phyloP scores from a whole-genome alignment of 2,329 filamentous ascomycete species.

The Fusarium floridanum region DNA sequence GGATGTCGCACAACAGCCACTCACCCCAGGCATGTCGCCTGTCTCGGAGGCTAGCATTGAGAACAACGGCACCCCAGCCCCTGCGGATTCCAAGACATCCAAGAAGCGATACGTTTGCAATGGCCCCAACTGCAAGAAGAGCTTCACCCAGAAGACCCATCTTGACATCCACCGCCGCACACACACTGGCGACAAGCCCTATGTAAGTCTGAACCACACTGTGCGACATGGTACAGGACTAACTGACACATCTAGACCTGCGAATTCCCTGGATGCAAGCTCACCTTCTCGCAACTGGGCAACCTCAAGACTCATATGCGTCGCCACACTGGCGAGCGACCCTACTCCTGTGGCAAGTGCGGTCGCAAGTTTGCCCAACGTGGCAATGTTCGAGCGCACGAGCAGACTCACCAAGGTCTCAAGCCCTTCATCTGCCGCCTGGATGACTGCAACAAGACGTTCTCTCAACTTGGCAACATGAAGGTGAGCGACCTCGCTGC shows the following conservation, averaged over 20 bases:
- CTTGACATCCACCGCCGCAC: constrained; percentile 89
- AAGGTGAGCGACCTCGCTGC: constrained; percentile 69
- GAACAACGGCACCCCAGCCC: constrained; percentile 27
- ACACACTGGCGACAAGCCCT: constrained; percentile 92
- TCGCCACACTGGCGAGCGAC: constrained; percentile 88
- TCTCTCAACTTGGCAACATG: constrained; percentile 91
- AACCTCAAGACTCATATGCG: constrained; percentile 94
- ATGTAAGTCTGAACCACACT: constrained; percentile 70
- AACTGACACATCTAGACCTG: constrained; percentile 66
- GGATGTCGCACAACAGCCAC: constrained; percentile 44
- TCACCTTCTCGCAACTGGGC: constrained; percentile 88
- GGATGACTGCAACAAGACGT: constrained; percentile 87
- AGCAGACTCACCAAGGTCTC: constrained; percentile 80
- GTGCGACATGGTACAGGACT: neutral
- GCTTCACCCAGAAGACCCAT: constrained; percentile 92
- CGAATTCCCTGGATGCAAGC: constrained; percentile 78
- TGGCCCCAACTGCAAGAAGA: constrained; percentile 80
- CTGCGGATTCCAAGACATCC: constrained; percentile 45
- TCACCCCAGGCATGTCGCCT: constrained; percentile 45
- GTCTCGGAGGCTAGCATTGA: constrained; percentile 40
- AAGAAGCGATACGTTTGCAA: constrained; percentile 80
- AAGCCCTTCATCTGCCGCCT: constrained; percentile 87
- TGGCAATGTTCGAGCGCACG: constrained; percentile 87
- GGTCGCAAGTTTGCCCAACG: constrained; percentile 87
- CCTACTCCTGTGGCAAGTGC: constrained; percentile 84